Conservation (phyloP, 169 alveolate genomes). For the Eimeria zaria region DNA sequence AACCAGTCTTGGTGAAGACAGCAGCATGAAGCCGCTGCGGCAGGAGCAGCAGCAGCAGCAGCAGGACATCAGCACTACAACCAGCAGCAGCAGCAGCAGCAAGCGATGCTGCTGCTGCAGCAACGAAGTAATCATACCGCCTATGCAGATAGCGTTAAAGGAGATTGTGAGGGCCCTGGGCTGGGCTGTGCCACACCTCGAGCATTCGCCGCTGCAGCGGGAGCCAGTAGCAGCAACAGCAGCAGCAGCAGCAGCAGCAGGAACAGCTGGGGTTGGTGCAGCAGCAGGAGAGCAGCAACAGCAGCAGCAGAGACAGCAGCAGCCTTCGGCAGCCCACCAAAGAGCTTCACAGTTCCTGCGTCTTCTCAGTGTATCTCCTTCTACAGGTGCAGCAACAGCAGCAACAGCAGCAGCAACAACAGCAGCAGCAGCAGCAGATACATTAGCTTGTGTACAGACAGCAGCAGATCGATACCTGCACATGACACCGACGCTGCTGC, state of each 20-base stretch:
- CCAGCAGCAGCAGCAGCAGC: constrained; percentile 42
- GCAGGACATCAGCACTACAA: not conserved
- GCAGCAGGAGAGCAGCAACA: not conserved
- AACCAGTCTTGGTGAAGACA: not conserved
- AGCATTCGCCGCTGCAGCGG: constrained; percentile 8
- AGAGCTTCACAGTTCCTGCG: not conserved
- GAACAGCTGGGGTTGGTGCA: not conserved
- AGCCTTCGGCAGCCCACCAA: not conserved
- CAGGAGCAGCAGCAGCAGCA: not conserved
- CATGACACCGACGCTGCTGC: constrained; percentile 63
- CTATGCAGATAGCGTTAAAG: not conserved
- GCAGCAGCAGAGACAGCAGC: constrained; percentile 9
- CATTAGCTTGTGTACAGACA: not conserved
- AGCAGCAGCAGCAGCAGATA: not conserved
- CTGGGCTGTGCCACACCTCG: constrained; percentile 68
- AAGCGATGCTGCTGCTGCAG: constrained; percentile 25
- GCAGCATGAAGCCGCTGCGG: not conserved
- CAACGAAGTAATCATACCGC: not conserved
- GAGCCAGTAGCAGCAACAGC: not conserved
- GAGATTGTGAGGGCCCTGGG: not conserved
- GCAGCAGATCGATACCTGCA: constrained; percentile 51
- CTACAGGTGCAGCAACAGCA: constrained; percentile 34
- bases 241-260: not conserved
- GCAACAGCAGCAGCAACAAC: constrained; percentile 1
- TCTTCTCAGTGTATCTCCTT: constrained; percentile 30